phyloP scores from a whole-genome alignment of 305 asterid species.

The Withania somnifera region DNA sequence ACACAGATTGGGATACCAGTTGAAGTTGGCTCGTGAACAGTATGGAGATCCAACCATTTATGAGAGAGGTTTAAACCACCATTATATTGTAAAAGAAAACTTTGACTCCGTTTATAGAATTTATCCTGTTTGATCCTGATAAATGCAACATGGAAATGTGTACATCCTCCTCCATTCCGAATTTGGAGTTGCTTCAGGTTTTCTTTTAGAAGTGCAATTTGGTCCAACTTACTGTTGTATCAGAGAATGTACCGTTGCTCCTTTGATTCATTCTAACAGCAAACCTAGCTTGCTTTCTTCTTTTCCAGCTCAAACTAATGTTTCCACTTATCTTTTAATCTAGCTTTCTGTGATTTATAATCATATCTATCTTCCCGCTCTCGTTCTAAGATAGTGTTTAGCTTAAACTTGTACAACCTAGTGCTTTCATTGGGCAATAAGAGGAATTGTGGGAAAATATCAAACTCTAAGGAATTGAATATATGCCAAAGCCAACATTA shows the following conservation, averaged over 20 bases:
- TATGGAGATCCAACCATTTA: constrained; percentile 76
- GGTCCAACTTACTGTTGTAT: background rate
- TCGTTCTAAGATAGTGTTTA: background rate
- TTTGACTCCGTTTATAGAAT: background rate
- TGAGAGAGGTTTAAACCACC: constrained; percentile 51
- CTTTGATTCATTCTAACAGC: background rate
- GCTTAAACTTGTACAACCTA: background rate
- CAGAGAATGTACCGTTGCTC: background rate
- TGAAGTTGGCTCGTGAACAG: constrained; percentile 63
- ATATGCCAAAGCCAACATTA: background rate
- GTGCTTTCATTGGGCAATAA: background rate
- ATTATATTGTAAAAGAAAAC: background rate
- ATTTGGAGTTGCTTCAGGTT: background rate
- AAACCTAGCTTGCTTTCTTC: background rate
- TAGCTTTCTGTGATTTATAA: background rate
- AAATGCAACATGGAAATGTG: background rate
- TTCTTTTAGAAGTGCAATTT: background rate
- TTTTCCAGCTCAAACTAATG: background rate
- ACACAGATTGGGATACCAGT: constrained; percentile 84
- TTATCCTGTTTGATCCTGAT: background rate
- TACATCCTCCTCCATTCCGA: background rate
- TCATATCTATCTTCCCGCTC: background rate
- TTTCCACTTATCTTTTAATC: background rate
- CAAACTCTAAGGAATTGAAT: background rate
- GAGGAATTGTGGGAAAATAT: background rate